Conservation (phyloP, 371 early-diverging fungal genomes). For the Mycotypha africana region DNA sequence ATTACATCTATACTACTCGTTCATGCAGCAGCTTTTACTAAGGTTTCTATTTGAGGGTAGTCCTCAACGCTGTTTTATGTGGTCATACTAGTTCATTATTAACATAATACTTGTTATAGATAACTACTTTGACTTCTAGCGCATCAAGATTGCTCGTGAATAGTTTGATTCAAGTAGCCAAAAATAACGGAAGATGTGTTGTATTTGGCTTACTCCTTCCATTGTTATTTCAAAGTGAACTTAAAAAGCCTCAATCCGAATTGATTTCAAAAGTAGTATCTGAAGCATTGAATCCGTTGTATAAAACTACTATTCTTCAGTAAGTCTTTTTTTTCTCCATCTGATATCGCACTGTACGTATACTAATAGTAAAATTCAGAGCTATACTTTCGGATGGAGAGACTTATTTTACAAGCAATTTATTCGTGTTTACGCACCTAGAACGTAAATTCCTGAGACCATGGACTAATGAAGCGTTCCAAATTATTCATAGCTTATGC, state of each 20-base stretch:
- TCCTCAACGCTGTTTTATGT: not conserved
- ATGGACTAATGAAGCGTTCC: conserved; percentile 8
- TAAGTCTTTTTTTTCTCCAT: too few relatives aligned
- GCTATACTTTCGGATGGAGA: conserved; percentile 19
- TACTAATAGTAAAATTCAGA: too few relatives aligned
- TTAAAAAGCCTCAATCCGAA: conserved; percentile 9
- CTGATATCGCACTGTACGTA: too few relatives aligned
- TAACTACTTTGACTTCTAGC: conserved; percentile 2
- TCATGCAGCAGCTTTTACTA: not conserved
- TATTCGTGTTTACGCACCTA: too few relatives aligned
- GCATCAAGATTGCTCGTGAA: conserved; percentile 9
- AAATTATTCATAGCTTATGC: conserved; percentile 4
- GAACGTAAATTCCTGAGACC: conserved; percentile 3
- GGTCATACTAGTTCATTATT: too few relatives aligned
- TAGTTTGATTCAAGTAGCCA: not conserved
- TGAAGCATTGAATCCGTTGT: conserved; percentile 4
- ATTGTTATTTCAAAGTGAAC: conserved; percentile 2
- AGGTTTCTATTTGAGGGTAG: not conserved
- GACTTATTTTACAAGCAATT: conserved; percentile 1
- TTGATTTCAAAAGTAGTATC: conserved; percentile 6
- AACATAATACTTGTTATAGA: conserved; percentile 1
- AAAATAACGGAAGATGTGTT: conserved; percentile 3
- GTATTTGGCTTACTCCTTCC: conserved; percentile 15
- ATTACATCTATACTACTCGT: conserved; percentile 1
- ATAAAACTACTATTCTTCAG: too few relatives aligned